Conservation (phyloP, 345 rosid genomes). For the rapeseed (Brassica napus) region DNA sequence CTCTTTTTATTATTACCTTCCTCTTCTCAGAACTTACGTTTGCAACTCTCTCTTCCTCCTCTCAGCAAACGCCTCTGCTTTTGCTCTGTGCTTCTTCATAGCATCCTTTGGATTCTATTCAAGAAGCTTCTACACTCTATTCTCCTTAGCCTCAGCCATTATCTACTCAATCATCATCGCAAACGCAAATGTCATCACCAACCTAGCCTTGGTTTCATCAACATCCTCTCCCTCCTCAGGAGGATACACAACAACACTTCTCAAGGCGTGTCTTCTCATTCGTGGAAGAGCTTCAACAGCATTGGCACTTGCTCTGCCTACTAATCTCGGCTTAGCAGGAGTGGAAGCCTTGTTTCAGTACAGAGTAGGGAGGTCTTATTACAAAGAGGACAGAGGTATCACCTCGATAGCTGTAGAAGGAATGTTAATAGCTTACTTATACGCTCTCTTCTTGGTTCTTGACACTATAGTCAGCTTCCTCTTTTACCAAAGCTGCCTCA, state of each 20-base stretch:
- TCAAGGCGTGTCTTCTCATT: slow-evolving; percentile 63
- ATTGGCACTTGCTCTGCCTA: slow-evolving; percentile 63
- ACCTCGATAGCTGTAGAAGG: slow-evolving; percentile 50
- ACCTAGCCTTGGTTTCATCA: slow-evolving; percentile 58
- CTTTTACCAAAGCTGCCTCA: slow-evolving; percentile 59
- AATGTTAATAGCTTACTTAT: slow-evolving; percentile 61
- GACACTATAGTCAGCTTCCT: slow-evolving; percentile 57
- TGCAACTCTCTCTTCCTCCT: slow-evolving; percentile 58
- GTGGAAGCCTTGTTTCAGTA: slow-evolving; percentile 74
- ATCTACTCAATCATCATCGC: slow-evolving; percentile 66
- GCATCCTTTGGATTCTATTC: slow-evolving; percentile 47
- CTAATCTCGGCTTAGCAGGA: slow-evolving; percentile 56
- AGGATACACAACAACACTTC: slow-evolving; percentile 51
- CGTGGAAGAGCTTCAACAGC: slow-evolving; percentile 66
- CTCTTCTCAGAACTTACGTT: slow-evolving; percentile 51
- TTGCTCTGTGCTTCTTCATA: slow-evolving; percentile 53
- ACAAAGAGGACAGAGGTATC: slow-evolving; percentile 18
- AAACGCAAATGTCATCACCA: slow-evolving; percentile 58
- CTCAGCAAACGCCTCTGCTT: slow-evolving; percentile 70
- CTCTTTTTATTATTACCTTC: slow-evolving; percentile 54
- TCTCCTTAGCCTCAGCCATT: slow-evolving; percentile 58
- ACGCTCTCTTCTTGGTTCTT: slow-evolving; percentile 64
- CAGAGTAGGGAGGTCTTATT: slow-evolving; percentile 44
- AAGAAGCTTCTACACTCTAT: slow-evolving; percentile 33
- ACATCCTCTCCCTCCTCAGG: slow-evolving; percentile 41